phyloP scores from a whole-genome alignment of 2,329 filamentous ascomycete species.

The Fusarium torreyae region DNA sequence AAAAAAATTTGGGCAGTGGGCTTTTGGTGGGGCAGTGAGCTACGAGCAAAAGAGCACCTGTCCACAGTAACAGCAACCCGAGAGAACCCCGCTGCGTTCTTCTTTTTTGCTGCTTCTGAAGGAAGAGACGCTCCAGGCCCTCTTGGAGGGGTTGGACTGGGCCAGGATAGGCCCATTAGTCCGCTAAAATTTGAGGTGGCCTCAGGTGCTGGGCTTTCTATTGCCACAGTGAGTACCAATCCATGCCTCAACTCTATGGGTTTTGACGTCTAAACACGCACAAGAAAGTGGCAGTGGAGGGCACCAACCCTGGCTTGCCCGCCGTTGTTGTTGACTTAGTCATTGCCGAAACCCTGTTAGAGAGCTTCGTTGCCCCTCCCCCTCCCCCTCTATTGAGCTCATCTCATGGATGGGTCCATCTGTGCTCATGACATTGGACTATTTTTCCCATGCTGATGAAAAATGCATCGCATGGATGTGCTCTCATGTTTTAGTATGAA shows the following conservation, averaged over 20 bases:
- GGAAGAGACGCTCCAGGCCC: conserved; percentile 43
- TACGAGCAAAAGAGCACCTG: not conserved
- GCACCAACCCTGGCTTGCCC: conserved; percentile 46
- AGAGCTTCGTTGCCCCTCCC: conserved; percentile 27
- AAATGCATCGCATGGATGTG: not conserved
- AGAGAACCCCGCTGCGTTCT: conserved; percentile 32
- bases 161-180: conserved; percentile 41
- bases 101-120: conserved; percentile 25
- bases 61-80: conserved; percentile 1
- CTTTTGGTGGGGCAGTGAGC: conserved; percentile 35
- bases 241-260: not conserved
- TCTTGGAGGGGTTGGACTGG: conserved; percentile 33
- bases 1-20: conserved; percentile 49
- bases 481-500: no score
- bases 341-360: conserved; percentile 17
- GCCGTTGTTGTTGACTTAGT: conserved; percentile 21
- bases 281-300: conserved; percentile 42
- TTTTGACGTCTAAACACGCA: conserved; percentile 26
- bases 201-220: conserved; percentile 36
- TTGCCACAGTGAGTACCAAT: conserved; percentile 31
- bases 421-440: conserved; percentile 2
- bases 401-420: not conserved
- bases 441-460: not conserved
- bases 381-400: conserved; percentile 19
- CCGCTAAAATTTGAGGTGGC: conserved; percentile 40